Conservation (phyloP, 805 yeast genomes). For the Candida maltosa region DNA sequence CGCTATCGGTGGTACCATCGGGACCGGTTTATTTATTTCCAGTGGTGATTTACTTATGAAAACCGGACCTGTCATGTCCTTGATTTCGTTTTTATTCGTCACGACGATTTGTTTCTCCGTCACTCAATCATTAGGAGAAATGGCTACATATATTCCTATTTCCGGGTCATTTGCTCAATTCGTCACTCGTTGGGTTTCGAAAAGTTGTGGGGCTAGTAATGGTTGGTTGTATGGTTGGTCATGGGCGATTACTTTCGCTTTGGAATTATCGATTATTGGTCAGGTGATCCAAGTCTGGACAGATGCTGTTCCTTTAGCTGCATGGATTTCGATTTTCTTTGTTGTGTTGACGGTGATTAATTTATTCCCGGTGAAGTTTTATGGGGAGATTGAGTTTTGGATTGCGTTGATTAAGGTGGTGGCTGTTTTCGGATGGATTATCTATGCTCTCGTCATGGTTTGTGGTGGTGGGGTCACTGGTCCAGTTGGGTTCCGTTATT, state of each 20-base stretch:
- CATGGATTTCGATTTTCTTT: conserved; percentile 69
- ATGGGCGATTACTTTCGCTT: conserved; percentile 74
- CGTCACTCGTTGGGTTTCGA: conserved; percentile 63
- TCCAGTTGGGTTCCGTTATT: conserved; percentile 74
- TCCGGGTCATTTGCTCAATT: conserved; percentile 69
- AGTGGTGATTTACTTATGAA: conserved; percentile 41
- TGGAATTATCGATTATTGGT: conserved; percentile 70
- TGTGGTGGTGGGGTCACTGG: conserved; percentile 71
- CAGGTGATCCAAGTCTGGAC: conserved; percentile 68
- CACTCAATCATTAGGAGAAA: conserved; percentile 72
- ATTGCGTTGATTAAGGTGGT: conserved; percentile 62
- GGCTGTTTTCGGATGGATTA: conserved; percentile 66
- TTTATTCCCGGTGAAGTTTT: conserved; percentile 63
- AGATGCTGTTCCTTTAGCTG: conserved; percentile 62
- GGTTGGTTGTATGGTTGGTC: conserved; percentile 77
- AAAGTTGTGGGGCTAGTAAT: conserved; percentile 69
- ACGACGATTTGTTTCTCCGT: conserved; percentile 63
- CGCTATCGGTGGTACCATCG: conserved; percentile 78
- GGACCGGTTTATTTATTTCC: conserved; percentile 74
- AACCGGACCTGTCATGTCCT: conserved; percentile 69
- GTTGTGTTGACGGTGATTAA: conserved; percentile 51
- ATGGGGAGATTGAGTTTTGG: conserved; percentile 80
- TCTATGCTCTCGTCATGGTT: conserved; percentile 67
- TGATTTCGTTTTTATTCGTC: conserved; percentile 64
- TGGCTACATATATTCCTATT: conserved; percentile 76